Evolutionary conservation across 2,329 filamentous ascomycete species (phyloP).

Genomic region (Aspergillus versicolor): DNA sequence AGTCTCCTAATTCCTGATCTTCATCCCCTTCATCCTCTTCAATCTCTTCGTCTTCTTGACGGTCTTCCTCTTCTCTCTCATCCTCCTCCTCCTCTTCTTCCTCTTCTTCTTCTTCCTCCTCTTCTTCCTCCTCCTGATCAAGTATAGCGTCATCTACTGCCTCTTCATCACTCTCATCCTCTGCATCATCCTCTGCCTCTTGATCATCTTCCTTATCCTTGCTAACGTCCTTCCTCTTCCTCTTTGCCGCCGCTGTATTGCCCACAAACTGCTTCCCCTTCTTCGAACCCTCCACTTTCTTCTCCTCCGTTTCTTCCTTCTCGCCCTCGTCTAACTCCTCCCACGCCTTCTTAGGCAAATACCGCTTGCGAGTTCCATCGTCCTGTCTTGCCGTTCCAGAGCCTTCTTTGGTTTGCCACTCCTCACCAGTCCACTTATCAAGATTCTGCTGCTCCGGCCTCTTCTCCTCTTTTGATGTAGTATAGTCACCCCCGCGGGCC

Average conservation of each 20-base stretch:
- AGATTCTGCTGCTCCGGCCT: conserved; percentile 47
- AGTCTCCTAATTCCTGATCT: not conserved
- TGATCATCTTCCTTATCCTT: conserved; percentile 17
- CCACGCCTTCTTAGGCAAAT: conserved; percentile 51
- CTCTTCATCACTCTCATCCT: not conserved
- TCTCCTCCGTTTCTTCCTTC: conserved; percentile 50
- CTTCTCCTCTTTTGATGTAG: conserved; percentile 44
- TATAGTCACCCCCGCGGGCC: conserved; percentile 48
- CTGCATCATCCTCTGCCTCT: not conserved
- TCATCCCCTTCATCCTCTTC: not conserved
- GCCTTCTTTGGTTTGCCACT: conserved; percentile 53
- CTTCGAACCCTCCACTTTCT: conserved; percentile 30
- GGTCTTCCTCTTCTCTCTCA: not conserved
- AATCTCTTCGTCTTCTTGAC: not conserved
- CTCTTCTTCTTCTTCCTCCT: conserved; percentile 14
- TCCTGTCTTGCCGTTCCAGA: conserved; percentile 44
- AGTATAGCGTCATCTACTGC: not conserved
- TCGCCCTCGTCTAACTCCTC: conserved; percentile 48
- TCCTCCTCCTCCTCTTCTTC: not conserved
- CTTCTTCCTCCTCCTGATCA: conserved; percentile 9
- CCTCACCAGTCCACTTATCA: conserved; percentile 48
- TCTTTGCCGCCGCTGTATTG: conserved; percentile 45
- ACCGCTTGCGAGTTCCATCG: conserved; percentile 46
- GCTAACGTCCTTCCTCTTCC: conserved; percentile 39
- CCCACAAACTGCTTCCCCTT: conserved; percentile 46